phyloP scores from a whole-genome alignment of 129 eudicot genomes.

The Heracleum sosnowskyi region DNA sequence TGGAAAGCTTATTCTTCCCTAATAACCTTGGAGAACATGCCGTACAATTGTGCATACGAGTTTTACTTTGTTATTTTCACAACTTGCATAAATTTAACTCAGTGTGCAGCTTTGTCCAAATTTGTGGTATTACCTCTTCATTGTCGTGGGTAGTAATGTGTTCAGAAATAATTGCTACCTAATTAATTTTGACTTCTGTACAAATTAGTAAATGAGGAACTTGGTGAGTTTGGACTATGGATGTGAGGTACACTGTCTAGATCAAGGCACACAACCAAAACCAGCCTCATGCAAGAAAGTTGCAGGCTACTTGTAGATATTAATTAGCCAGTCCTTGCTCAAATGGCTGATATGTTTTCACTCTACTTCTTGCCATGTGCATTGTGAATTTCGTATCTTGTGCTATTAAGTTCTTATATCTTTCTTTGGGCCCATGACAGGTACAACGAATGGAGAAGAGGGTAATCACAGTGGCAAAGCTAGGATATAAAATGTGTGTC shows the following conservation, averaged over 20 bases:
- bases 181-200: not conserved
- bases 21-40: not conserved
- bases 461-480: constrained; percentile 58
- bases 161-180: not conserved
- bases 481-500: constrained; percentile 37
- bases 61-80: not conserved
- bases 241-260: not conserved
- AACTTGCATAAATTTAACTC: not conserved
- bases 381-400: not conserved
- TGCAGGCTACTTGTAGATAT: not conserved
- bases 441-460: constrained; percentile 86
- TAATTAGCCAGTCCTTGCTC: not conserved
- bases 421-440: constrained; percentile 19
- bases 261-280: not conserved
- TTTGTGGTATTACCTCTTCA: not conserved
- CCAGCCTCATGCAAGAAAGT: not conserved
- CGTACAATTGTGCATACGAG: not conserved
- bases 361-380: not conserved
- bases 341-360: not conserved
- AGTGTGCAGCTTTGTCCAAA: not conserved
- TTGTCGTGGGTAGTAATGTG: not conserved
- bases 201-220: not conserved
- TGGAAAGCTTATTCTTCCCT: not conserved
- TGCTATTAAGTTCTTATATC: not conserved
- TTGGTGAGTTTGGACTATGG: not conserved